These are phyloP conservation scores for Trichoderma sp. DNA, from an alignment of 2,329 filamentous ascomycete genomes.

Conservation along the genomic window DNA sequence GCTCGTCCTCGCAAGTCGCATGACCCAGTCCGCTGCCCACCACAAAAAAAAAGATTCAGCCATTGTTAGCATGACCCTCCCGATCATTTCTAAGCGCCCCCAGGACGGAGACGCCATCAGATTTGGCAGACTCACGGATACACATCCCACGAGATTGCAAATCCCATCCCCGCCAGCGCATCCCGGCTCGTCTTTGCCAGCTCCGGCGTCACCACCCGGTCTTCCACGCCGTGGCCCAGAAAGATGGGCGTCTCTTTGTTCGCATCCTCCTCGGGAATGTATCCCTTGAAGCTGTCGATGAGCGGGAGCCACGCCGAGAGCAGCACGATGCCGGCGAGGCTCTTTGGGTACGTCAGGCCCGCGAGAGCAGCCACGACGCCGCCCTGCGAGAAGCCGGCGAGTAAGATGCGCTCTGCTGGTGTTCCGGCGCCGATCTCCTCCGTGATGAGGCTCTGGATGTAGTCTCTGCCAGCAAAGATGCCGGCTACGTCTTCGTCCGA, in stretches of 20 bases:
- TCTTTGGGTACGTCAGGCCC: slow-evolving; percentile 70
- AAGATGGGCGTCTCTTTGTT: slow-evolving; percentile 75
- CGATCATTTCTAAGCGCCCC: not conserved
- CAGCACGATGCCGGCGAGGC: slow-evolving; percentile 82
- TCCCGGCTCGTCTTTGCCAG: slow-evolving; percentile 69
- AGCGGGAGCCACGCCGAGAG: slow-evolving; percentile 84
- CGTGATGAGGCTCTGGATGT: slow-evolving; percentile 79
- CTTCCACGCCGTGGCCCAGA: slow-evolving; percentile 77
- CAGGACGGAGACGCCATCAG: not conserved
- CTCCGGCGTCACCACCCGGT: slow-evolving; percentile 68
- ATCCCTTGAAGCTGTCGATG: slow-evolving; percentile 48
- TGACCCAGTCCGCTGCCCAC: slow-evolving; percentile 66
- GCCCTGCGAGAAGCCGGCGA: slow-evolving; percentile 88
- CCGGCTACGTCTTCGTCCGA: slow-evolving; percentile 68
- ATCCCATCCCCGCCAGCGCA: slow-evolving; percentile 65
- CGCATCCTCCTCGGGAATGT: slow-evolving; percentile 39
- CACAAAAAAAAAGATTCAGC: not conserved
- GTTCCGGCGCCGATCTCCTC: slow-evolving; percentile 77
- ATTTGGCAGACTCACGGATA: slow-evolving; percentile 62
- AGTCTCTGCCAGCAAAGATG: slow-evolving; percentile 70
- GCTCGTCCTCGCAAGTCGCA: slow-evolving; percentile 74
- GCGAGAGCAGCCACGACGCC: slow-evolving; percentile 86
- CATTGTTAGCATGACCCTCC: not conserved
- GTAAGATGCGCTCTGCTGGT: slow-evolving; percentile 76
- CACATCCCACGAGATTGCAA: slow-evolving; percentile 72